Evolutionary conservation across 306 rosid genomes (phyloP).

Genomic region (Citrullus mucosospermus): DNA sequence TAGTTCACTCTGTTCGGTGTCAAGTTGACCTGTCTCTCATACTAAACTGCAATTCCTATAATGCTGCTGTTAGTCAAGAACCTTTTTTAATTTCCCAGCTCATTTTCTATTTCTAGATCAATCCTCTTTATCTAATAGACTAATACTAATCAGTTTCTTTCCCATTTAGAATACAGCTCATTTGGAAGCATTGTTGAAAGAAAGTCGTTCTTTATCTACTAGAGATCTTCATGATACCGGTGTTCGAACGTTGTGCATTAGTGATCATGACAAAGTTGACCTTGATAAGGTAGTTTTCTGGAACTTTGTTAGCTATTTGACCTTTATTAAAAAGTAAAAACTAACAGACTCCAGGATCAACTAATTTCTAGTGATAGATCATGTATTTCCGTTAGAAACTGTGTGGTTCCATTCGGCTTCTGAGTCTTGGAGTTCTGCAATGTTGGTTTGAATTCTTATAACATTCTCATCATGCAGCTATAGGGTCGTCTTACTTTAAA

Average conservation of each 20-base stretch:
- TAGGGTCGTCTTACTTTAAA: background rate
- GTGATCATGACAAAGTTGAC: conserved; percentile 36
- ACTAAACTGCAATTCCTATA: conserved; percentile 62
- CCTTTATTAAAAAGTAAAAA: background rate
- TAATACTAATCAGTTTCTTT: background rate
- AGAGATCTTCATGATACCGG: conserved; percentile 62
- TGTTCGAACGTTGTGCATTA: conserved; percentile 74
- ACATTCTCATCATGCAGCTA: background rate
- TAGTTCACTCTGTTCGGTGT: conserved; percentile 61
- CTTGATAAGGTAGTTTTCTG: conserved; percentile 58
- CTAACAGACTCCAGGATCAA: background rate
- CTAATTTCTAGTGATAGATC: background rate
- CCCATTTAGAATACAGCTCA: conserved; percentile 50
- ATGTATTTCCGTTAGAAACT: background rate
- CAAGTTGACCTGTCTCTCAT: conserved; percentile 73
- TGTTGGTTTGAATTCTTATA: background rate
- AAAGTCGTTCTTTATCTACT: conserved; percentile 42
- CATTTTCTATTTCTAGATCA: conserved; percentile 3
- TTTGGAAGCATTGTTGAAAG: conserved; percentile 61
- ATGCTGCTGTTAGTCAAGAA: conserved; percentile 37
- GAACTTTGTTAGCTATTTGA: background rate
- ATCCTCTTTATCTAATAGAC: background rate
- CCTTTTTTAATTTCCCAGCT: conserved; percentile 1
- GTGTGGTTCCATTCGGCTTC: background rate
- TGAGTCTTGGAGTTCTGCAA: background rate